Evolutionary conservation across 2,329 filamentous ascomycete species (phyloP).

Genomic region (Cercospora berteroae): DNA sequence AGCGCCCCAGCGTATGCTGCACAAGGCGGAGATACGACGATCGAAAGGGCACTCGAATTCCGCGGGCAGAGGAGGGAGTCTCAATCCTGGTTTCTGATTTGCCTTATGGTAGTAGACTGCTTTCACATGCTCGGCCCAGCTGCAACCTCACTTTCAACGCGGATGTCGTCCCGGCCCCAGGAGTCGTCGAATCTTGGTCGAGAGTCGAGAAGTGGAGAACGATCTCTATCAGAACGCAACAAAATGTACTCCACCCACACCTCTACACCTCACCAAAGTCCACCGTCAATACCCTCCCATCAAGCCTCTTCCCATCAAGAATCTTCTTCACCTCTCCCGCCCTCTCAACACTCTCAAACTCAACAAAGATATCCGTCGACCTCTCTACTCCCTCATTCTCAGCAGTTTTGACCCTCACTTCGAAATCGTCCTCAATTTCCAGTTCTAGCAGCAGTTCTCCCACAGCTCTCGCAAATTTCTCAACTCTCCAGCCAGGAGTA

Average conservation of each 20-base stretch:
- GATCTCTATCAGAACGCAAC: too few relatives aligned
- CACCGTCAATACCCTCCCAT: constrained; percentile 5
- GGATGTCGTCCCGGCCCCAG: too few relatives aligned
- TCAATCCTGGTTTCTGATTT: too few relatives aligned
- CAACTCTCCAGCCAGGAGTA: constrained; percentile 11
- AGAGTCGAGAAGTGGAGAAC: too few relatives aligned
- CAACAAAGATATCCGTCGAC: constrained; percentile 9
- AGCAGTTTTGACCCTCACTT: neutral
- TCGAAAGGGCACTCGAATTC: too few relatives aligned
- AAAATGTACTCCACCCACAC: too few relatives aligned
- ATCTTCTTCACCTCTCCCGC: constrained; percentile 5
- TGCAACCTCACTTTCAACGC: neutral
- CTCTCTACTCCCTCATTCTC: neutral
- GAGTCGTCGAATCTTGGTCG: too few relatives aligned
- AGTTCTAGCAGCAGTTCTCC: constrained; percentile 1
- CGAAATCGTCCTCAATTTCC: neutral
- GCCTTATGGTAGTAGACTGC: too few relatives aligned
- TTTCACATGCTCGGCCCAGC: neutral
- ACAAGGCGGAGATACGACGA: too few relatives aligned
- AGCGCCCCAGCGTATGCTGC: too few relatives aligned
- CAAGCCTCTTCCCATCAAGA: constrained; percentile 8
- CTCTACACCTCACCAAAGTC: neutral
- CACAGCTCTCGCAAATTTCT: constrained; percentile 5
- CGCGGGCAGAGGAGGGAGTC: too few relatives aligned
- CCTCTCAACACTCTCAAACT: constrained; percentile 2